Percentiles rank a stretch among this genome's conserved stretches.
Conservation (phyloP, 176 grass and related monocot species). For the Aegilops umbellulata region DNA sequence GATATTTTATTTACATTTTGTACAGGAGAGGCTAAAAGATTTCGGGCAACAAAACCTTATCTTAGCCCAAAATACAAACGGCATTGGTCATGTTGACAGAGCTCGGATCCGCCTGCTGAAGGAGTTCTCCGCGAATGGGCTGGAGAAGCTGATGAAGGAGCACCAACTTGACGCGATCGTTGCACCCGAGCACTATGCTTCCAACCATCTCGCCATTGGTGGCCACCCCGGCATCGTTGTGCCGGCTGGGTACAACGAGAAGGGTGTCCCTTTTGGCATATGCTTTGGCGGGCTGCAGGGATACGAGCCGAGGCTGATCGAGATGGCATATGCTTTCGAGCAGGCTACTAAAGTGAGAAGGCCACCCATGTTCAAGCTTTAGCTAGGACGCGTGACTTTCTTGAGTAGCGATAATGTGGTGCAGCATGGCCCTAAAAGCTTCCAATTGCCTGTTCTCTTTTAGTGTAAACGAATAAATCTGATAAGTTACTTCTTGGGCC, state of each 20-base stretch:
- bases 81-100: conserved; percentile 17
- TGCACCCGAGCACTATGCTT: background rate
- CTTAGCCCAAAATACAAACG: conserved; percentile 18
- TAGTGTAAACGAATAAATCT: too few relatives aligned
- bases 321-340: conserved; percentile 63
- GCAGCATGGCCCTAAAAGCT: background rate
- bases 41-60: conserved; percentile 20
- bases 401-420: background rate
- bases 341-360: conserved; percentile 53
- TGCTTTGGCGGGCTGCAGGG: conserved; percentile 58
- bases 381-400: background rate
- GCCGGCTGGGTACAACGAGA: conserved; percentile 51
- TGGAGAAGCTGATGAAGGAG: conserved; percentile 48
- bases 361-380: conserved; percentile 21
- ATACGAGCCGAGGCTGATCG: conserved; percentile 59
- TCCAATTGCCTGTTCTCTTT: too few relatives aligned
- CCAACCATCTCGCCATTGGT: conserved; percentile 24
- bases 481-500: too few relatives aligned
- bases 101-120: conserved; percentile 13
- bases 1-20: background rate
- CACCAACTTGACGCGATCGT: conserved; percentile 45
- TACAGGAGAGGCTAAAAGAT: conserved; percentile 26
- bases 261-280: conserved; percentile 46
- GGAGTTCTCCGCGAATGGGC: conserved; percentile 15
- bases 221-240: conserved; percentile 51